Evolutionary conservation across 345 rosid genomes (phyloP).

Genomic region (Eucalyptus curtisii): DNA sequence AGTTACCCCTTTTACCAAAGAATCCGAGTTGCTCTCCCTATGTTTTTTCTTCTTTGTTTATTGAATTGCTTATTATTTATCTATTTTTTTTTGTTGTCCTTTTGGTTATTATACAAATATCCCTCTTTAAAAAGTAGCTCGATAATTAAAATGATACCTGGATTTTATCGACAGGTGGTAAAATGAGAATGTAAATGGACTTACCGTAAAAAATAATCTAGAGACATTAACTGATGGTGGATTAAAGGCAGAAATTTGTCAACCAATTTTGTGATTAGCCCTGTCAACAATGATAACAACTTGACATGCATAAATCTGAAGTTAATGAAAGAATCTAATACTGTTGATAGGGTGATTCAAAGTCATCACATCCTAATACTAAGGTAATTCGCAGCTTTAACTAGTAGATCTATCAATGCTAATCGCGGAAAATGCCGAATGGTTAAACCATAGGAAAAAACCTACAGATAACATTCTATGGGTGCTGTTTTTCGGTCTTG

Average conservation of each 20-base stretch:
- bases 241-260: background rate
- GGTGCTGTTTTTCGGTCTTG: too few relatives aligned
- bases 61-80: background rate
- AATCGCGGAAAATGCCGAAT: accelerated
- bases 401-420: accelerated
- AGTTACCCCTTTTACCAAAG: background rate
- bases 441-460: too few relatives aligned
- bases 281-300: too few relatives aligned
- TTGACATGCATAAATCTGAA: background rate
- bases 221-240: background rate
- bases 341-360: too few relatives aligned
- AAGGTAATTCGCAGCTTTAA: too few relatives aligned
- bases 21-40: background rate
- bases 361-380: too few relatives aligned
- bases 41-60: too few relatives aligned
- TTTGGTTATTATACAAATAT: background rate
- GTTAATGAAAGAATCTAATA: too few relatives aligned
- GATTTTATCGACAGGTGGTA: background rate
- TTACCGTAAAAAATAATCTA: accelerated
- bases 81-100: background rate
- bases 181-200: background rate
- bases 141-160: background rate
- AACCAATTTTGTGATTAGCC: background rate
- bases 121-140: background rate
- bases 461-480: too few relatives aligned